A percentile compares a stretch with the other conserved stretches of the same genome.
These are phyloP conservation scores for Ophiocordyceps camponoti-rufipedis DNA, from an alignment of 2,329 filamentous ascomycete species.

Conservation along the genomic window DNA sequence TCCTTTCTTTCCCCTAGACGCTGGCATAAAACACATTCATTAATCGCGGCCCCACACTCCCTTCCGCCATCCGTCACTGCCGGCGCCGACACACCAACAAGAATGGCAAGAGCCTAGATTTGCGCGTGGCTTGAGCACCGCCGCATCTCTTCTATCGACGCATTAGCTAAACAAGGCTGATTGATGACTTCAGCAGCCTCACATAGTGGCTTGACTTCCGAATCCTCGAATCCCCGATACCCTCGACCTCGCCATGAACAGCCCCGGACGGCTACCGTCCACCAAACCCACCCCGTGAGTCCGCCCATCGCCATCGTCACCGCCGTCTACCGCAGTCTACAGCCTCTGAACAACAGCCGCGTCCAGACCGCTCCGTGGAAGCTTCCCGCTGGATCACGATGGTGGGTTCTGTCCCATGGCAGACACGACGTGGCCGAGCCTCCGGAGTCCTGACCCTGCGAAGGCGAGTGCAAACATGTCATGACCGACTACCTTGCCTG, in stretches of 20 bases:
- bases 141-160: too few species aligned
- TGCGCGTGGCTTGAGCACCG: background rate
- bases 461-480: conserved; percentile 82
- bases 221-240: background rate
- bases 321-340: background rate
- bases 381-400: conserved; percentile 92
- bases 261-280: conserved; percentile 47
- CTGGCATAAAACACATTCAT: background rate
- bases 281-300: conserved; percentile 54
- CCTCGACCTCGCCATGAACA: conserved; percentile 36
- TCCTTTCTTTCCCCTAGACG: too few species aligned
- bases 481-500: conserved; percentile 77
- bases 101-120: background rate
- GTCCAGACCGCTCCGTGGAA: conserved; percentile 67
- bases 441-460: background rate
- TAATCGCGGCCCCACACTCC: background rate
- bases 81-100: background rate
- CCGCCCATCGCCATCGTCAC: background rate
- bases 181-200: too few species aligned
- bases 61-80: background rate
- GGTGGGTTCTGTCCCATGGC: conserved; percentile 18
- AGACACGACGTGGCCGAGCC: background rate
- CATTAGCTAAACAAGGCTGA: background rate
- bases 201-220: background rate
- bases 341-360: background rate